These are phyloP conservation scores for Coccomyxa sp. DNA, from an alignment of 139 green algal species.

Conservation along the genomic window DNA sequence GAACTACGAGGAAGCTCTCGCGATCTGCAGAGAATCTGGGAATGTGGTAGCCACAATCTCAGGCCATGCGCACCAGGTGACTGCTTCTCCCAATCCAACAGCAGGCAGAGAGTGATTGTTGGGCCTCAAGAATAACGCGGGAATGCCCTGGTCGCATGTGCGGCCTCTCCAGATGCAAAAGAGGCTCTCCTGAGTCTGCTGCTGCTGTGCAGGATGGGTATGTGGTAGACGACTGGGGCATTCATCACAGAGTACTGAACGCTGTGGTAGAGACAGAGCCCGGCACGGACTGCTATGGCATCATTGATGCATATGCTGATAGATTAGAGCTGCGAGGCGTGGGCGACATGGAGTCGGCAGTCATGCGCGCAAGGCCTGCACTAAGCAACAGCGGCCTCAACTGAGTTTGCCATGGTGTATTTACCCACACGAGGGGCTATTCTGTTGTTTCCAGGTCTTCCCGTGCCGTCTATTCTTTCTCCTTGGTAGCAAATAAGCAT, in stretches of 20 bases:
- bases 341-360: slow-evolving; percentile 35
- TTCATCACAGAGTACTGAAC: slow-evolving; percentile 64
- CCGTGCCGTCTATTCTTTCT: no score
- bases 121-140: neutral
- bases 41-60: slow-evolving; percentile 52
- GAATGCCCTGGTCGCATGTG: neutral
- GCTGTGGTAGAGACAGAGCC: slow-evolving; percentile 66
- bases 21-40: slow-evolving; percentile 33
- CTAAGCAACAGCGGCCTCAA: no score
- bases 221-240: slow-evolving; percentile 37
- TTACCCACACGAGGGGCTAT: neutral
- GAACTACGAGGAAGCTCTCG: slow-evolving; percentile 67
- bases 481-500: no score
- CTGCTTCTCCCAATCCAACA: neutral
- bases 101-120: neutral
- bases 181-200: no score
- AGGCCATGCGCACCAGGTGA: slow-evolving; percentile 58
- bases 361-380: no score
- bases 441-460: no score
- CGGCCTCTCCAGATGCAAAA: neutral
- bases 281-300: slow-evolving; percentile 47
- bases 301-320: slow-evolving; percentile 39
- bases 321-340: slow-evolving; percentile 39
- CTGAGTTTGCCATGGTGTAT: neutral
- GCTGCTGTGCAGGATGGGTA: slow-evolving; percentile 42